Evolutionary conservation across 2,329 filamentous ascomycete species (phyloP), one percentile per base, ranked within the genome.

Genomic region (Curvularia hawaiiensis): DNA sequence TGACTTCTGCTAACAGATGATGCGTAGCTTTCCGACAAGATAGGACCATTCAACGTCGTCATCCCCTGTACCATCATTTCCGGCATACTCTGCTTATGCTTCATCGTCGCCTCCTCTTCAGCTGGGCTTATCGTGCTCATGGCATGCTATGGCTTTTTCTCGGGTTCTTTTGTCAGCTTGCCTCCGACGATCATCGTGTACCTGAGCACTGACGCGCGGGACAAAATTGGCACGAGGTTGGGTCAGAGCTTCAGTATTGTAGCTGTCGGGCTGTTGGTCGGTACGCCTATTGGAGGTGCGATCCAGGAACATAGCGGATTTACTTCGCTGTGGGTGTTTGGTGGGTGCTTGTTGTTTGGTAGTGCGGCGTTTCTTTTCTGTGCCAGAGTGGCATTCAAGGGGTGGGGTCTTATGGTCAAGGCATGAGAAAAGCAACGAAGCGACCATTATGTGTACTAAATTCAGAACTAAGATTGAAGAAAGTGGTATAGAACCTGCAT

Each of bases 241-340:
- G 84, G 84, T 0, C 84, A 85, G 81, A 77, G 79, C 9, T 87
- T 86, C 62, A 79, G 78, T 1, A 69, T 80, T 39, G 77, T 79
- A 3, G 79, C 79, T 0, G 71, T 85, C 9, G 85, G 83, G 0
- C 59, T 85, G 49, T 62, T 87, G 58, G 77, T 85, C 8, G 84
- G 84, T 3, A 84, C 83, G 3, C 84, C 84, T 0, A 84, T 86
- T 52, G 81, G 81, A 3, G 85, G 85, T 18, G 81, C 81, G 14
- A 84, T 87, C 31, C 59, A 85, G 56, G 76, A 77, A 50, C 63
- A 69, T 5, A 79, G 78, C 14, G 76, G 80, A 10, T 82, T 78
- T 39, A 68, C 67, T 1, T 68, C 75, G 28, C 64, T 80, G 2
- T 82, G 80, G 80, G 62, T 75, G 1, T 82, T 76, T 68, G 78